Conservation (phyloP, 1,284 basidiomycete genomes). For the Fereydounia khargensis region DNA sequence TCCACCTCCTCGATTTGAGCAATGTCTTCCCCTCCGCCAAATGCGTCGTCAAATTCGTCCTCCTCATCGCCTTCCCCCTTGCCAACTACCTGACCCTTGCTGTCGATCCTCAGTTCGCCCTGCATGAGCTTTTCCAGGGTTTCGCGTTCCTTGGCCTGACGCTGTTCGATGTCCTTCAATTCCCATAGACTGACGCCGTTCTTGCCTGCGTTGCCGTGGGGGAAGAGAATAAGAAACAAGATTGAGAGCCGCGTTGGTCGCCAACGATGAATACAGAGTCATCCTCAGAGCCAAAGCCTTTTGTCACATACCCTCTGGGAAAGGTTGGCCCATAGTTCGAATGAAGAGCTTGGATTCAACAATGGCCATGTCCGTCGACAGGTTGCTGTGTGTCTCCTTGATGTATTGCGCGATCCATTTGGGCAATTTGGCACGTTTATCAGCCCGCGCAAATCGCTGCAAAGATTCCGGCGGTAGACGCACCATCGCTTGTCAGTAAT, state of each 20-base stretch:
- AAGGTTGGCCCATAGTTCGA: constrained; percentile 94
- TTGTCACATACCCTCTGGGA: constrained; percentile 81
- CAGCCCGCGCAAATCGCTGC: constrained; percentile 91
- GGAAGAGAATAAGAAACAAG: too few species aligned
- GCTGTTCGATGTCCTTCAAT: constrained; percentile 75
- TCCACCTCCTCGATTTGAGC: constrained; percentile 13
- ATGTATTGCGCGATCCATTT: constrained; percentile 99
- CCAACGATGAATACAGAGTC: neutral
- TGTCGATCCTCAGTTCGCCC: constrained; percentile 26
- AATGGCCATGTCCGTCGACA: constrained; percentile 98
- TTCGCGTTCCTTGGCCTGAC: constrained; percentile 73
- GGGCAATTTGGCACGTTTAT: constrained; percentile 94
- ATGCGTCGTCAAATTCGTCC: constrained; percentile 43
- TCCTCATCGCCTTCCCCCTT: constrained; percentile 21
- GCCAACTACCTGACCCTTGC: constrained; percentile 26
- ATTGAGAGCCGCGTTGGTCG: too few species aligned
- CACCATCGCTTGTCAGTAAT: too few species aligned
- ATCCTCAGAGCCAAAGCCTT: neutral
- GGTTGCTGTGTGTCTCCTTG: constrained; percentile 83
- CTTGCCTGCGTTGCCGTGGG: constrained; percentile 58
- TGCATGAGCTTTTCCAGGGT: constrained; percentile 48
- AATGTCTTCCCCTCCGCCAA: constrained; percentile 26
- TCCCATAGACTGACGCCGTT: constrained; percentile 95
- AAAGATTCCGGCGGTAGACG: too few species aligned
- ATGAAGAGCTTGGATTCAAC: constrained; percentile 95